Percentiles rank a stretch among this genome's conserved stretches.
phyloP scores from a whole-genome alignment of 2,329 filamentous ascomycete species.

The Epichloe bromicola region DNA sequence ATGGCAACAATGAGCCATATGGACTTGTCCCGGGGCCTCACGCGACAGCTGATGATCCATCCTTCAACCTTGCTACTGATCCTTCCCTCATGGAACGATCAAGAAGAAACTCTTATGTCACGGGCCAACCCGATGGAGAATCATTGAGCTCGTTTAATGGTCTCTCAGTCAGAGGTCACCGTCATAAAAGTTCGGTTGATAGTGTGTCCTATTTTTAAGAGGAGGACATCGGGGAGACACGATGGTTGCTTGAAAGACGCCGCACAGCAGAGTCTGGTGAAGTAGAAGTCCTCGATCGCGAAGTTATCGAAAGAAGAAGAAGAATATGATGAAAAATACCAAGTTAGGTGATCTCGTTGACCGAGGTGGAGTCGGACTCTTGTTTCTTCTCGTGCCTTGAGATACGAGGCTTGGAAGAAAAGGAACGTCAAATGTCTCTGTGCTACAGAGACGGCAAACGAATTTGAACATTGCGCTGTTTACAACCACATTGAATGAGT shows the following conservation, averaged over 20 bases:
- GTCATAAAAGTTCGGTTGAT: slow-evolving; percentile 45
- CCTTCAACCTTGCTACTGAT: background rate
- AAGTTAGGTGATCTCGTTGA: background rate
- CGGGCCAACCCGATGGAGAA: slow-evolving; percentile 1
- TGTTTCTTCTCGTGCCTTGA: background rate
- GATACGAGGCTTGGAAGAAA: background rate
- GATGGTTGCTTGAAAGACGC: slow-evolving; percentile 59
- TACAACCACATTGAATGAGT: background rate
- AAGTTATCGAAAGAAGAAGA: slow-evolving; percentile 47
- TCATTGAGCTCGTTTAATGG: slow-evolving; percentile 8
- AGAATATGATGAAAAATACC: slow-evolving; percentile 23
- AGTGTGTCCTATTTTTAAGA: slow-evolving; percentile 60
- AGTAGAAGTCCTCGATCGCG: slow-evolving; percentile 50
- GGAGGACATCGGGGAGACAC: slow-evolving; percentile 41
- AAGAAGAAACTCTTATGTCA: background rate
- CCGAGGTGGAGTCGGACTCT: background rate
- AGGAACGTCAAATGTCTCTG: background rate
- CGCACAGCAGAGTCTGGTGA: slow-evolving; percentile 53
- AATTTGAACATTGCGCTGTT: background rate
- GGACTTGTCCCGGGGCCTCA: no score
- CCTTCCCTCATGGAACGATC: background rate
- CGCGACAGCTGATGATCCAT: background rate
- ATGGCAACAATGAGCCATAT: background rate
- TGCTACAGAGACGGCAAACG: background rate
- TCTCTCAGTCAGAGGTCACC: slow-evolving; percentile 26